Percentiles rank a stretch among this genome's conserved stretches.
Evolutionary conservation across 73 alveolate species (phyloP).

Genomic region (Paramecium pentaurelia): DNA sequence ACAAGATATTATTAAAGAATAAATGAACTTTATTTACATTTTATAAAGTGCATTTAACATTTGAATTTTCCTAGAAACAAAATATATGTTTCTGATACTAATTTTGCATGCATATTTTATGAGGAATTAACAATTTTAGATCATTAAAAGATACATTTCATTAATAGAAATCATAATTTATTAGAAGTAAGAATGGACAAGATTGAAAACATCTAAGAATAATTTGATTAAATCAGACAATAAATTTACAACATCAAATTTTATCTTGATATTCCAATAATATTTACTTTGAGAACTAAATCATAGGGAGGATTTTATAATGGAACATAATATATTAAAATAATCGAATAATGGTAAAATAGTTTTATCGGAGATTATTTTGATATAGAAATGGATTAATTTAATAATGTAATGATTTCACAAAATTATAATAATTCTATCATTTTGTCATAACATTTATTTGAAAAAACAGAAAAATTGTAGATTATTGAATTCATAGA

Average conservation of each 20-base stretch:
- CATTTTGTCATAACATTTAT: not conserved
- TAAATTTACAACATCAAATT: not conserved
- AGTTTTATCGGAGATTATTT: not conserved
- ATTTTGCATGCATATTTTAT: not conserved
- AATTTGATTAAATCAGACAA: not conserved
- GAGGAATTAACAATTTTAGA: not conserved
- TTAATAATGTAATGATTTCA: not conserved
- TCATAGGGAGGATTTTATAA: not conserved
- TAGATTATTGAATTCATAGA: not conserved
- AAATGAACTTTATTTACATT: not conserved
- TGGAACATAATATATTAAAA: not conserved
- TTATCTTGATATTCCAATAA: not conserved
- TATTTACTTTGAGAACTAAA: not conserved
- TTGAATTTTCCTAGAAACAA: not conserved
- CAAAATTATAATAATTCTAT: not conserved
- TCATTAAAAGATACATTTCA: not conserved
- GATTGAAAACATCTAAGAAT: not conserved
- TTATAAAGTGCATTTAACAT: not conserved
- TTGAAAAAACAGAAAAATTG: not conserved
- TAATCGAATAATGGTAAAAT: not conserved
- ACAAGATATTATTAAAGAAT: not conserved
- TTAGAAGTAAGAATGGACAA: slow-evolving; percentile 2
- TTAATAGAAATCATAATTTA: not conserved
- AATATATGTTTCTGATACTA: not conserved
- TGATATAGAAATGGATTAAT: not conserved